phyloP scores from a whole-genome alignment of 1,284 basidiomycete genomes.

The Ustilago crameri region DNA sequence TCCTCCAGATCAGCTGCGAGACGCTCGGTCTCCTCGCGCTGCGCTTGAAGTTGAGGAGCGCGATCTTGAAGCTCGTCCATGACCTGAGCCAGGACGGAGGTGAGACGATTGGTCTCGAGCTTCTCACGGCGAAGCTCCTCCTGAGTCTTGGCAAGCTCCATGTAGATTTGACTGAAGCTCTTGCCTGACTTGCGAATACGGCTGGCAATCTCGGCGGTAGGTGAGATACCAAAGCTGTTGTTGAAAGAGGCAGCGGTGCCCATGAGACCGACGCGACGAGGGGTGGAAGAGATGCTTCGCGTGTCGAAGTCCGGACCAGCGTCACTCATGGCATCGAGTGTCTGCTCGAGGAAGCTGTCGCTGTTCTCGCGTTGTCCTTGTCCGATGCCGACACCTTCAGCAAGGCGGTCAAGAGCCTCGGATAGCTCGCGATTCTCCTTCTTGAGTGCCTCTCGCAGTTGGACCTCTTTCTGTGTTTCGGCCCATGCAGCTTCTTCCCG shows the following conservation, averaged over 20 bases:
- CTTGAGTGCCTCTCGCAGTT: conserved; percentile 68
- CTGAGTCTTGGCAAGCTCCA: conserved; percentile 85
- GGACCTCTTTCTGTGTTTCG: conserved; percentile 74
- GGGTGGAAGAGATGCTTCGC: conserved; percentile 31
- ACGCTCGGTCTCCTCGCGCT: conserved; percentile 62
- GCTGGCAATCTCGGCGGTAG: conserved; percentile 82
- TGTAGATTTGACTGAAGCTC: conserved; percentile 88
- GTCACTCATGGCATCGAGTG: conserved; percentile 30
- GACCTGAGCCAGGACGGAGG: conserved; percentile 58
- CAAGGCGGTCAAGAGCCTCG: conserved; percentile 63
- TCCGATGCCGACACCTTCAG: conserved; percentile 62
- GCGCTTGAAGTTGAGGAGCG: conserved; percentile 61
- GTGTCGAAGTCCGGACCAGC: conserved; percentile 30
- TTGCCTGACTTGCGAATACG: conserved; percentile 73
- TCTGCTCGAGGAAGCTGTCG: conserved; percentile 28
- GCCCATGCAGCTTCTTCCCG: conserved; percentile 76
- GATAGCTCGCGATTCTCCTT: conserved; percentile 67
- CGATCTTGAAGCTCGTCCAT: conserved; percentile 64
- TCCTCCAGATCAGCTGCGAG: conserved; percentile 57
- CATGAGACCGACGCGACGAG: conserved; percentile 29
- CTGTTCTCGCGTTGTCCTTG: conserved; percentile 47
- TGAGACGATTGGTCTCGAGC: conserved; percentile 57
- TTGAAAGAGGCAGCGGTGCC: conserved; percentile 42
- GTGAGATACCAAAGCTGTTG: conserved; percentile 66
- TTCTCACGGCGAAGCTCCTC: conserved; percentile 82